Conservation (phyloP, 345 rosid genomes). For the Ceriops zippeliana region DNA sequence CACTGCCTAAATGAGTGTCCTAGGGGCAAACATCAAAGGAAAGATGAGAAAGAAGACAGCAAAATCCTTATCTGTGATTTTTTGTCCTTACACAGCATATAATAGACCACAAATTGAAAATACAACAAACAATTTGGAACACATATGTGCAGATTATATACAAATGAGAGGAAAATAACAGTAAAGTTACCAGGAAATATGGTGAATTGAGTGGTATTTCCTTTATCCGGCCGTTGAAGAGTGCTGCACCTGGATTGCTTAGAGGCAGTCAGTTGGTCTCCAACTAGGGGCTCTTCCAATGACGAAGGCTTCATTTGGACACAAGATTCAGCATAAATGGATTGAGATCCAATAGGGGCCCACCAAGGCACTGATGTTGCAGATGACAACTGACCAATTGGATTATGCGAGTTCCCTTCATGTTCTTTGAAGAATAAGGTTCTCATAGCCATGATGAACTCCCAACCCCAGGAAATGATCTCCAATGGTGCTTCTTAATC, state of each 20-base stretch:
- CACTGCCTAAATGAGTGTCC: too few relatives aligned
- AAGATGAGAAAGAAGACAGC: too few relatives aligned
- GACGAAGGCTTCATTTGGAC: slow-evolving; percentile 43
- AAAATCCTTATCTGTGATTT: too few relatives aligned
- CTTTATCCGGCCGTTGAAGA: slow-evolving; percentile 37
- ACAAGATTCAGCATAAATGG: slow-evolving; percentile 42
- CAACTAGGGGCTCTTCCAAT: slow-evolving; percentile 33
- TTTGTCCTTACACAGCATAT: too few relatives aligned
- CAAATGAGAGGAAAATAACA: not conserved
- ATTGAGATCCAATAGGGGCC: slow-evolving; percentile 54
- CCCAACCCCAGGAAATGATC: slow-evolving; percentile 14
- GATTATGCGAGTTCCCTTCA: slow-evolving; percentile 50
- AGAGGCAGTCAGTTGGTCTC: slow-evolving; percentile 29
- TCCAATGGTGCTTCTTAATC: not conserved
- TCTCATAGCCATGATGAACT: slow-evolving; percentile 58
- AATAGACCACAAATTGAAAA: too few relatives aligned
- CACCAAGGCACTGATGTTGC: slow-evolving; percentile 60
- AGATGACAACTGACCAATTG: slow-evolving; percentile 46
- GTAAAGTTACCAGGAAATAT: slow-evolving; percentile 54
- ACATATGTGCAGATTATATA: not conserved
- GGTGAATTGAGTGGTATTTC: slow-evolving; percentile 44
- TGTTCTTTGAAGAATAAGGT: slow-evolving; percentile 58
- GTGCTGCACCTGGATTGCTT: slow-evolving; percentile 33
- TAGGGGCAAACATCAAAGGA: too few relatives aligned
- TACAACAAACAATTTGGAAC: too few relatives aligned